phyloP scores from a whole-genome alignment of 1,284 basidiomycete species.

The Puccinia hordei region DNA sequence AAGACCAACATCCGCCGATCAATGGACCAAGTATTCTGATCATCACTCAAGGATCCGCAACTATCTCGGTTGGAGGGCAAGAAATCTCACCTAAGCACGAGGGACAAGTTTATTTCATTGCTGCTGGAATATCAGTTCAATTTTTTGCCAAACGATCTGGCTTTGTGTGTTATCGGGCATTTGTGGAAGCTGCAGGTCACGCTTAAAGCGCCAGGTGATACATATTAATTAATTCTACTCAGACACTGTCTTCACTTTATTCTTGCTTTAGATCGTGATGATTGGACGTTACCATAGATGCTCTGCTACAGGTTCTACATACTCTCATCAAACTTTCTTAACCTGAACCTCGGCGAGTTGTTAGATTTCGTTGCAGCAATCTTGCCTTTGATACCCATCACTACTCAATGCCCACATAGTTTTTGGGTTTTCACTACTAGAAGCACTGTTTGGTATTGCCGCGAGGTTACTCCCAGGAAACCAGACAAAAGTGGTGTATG shows the following conservation, averaged over 20 bases:
- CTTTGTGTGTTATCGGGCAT: conserved; percentile 74
- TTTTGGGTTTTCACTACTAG: not conserved
- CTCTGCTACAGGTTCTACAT: not conserved
- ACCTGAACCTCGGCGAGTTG: not conserved
- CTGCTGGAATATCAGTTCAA: conserved; percentile 68
- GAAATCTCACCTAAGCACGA: conserved; percentile 63
- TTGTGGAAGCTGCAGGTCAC: conserved; percentile 62
- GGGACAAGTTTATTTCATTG: conserved; percentile 83
- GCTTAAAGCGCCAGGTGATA: not conserved
- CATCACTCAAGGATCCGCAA: conserved; percentile 72
- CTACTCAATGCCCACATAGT: not conserved
- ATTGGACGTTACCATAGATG: not conserved
- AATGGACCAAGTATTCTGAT: conserved; percentile 83
- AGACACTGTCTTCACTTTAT: not conserved
- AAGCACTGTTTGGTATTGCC: not conserved
- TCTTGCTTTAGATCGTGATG: not conserved
- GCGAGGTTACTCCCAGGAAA: not conserved
- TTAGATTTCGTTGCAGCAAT: not conserved
- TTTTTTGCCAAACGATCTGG: conserved; percentile 62
- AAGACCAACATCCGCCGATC: conserved; percentile 67
- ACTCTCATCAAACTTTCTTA: not conserved
- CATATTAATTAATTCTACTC: not conserved
- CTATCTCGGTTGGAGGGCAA: conserved; percentile 61
- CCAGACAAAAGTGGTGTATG: too few species aligned
- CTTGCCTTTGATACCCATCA: not conserved